Conservation (phyloP, 140 eudicot genomes). For the Stevia rebaudiana region DNA sequence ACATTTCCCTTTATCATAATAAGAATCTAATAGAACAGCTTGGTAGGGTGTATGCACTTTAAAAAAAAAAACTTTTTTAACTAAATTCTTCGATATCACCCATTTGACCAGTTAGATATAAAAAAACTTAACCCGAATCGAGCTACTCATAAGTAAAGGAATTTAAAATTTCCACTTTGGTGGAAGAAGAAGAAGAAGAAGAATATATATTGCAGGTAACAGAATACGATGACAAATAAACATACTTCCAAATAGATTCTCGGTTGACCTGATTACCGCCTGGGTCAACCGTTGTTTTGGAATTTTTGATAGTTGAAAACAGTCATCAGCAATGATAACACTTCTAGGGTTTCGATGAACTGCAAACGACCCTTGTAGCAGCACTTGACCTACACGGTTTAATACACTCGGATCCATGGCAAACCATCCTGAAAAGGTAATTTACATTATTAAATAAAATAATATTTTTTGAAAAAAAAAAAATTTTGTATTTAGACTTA, state of each 20-base stretch:
- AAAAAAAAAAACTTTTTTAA: background rate
- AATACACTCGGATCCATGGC: slow-evolving; percentile 74
- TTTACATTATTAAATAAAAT: background rate
- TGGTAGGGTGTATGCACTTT: background rate
- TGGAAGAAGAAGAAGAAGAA: background rate
- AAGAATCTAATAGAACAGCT: background rate
- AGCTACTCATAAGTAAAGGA: background rate
- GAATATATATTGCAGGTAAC: background rate
- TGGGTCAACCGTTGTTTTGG: slow-evolving; percentile 49
- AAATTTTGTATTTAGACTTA: background rate
- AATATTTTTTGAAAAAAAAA: background rate
- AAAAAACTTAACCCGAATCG: background rate
- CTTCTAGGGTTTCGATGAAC: slow-evolving; percentile 72
- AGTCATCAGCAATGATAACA: slow-evolving; percentile 78
- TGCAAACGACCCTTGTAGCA: slow-evolving; percentile 72
- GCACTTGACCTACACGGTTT: slow-evolving; percentile 74
- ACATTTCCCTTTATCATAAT: too few species aligned
- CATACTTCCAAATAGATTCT: slow-evolving; percentile 90
- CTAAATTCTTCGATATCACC: background rate
- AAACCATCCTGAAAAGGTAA: slow-evolving; percentile 63
- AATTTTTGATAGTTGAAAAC: slow-evolving; percentile 51
- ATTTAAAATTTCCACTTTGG: background rate
- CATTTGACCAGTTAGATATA: background rate
- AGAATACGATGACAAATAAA: slow-evolving; percentile 2
- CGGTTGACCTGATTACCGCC: slow-evolving; percentile 60